Conservation (phyloP, 441 rosid species). For the Adansonia grandidieri region DNA sequence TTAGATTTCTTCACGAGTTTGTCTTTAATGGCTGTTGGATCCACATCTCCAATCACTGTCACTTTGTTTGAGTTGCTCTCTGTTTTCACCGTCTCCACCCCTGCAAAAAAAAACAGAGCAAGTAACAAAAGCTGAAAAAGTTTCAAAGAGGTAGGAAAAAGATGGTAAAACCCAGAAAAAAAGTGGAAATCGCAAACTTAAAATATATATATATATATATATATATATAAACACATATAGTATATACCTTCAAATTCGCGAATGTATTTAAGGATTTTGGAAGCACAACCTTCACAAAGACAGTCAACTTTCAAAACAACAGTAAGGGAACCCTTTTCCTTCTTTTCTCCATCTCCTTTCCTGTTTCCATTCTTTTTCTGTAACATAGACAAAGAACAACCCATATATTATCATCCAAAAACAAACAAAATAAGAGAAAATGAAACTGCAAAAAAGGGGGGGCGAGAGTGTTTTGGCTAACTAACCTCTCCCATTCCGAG, state of each 20-base stretch:
- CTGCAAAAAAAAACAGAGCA: conserved; percentile 30
- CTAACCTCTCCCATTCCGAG: conserved; percentile 52
- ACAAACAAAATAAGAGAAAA: not conserved
- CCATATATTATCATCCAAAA: conserved; percentile 6
- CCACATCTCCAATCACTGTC: conserved; percentile 50
- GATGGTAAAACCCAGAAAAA: not conserved
- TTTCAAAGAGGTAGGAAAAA: not conserved
- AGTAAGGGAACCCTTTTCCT: conserved; percentile 32
- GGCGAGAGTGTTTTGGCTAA: not conserved
- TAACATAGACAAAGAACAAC: conserved; percentile 28
- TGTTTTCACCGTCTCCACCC: conserved; percentile 47
- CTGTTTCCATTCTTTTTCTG: conserved; percentile 41
- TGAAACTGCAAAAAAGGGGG: not conserved
- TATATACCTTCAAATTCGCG: conserved; percentile 45
- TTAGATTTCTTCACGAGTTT: conserved; percentile 41
- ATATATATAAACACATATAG: not conserved
- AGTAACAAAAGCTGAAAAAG: not conserved
- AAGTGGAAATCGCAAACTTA: not conserved
- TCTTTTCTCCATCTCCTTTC: conserved; percentile 28
- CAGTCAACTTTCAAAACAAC: conserved; percentile 56
- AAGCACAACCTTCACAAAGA: conserved; percentile 59
- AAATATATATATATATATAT: no score
- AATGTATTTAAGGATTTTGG: conserved; percentile 40
- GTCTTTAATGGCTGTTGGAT: conserved; percentile 46
- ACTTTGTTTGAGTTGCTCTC: conserved; percentile 44